Evolutionary conservation across 2,329 filamentous ascomycete genomes (phyloP), one percentile per base, ranked within the genome.

Genomic region (Pseudogymnoascus sp.): DNA sequence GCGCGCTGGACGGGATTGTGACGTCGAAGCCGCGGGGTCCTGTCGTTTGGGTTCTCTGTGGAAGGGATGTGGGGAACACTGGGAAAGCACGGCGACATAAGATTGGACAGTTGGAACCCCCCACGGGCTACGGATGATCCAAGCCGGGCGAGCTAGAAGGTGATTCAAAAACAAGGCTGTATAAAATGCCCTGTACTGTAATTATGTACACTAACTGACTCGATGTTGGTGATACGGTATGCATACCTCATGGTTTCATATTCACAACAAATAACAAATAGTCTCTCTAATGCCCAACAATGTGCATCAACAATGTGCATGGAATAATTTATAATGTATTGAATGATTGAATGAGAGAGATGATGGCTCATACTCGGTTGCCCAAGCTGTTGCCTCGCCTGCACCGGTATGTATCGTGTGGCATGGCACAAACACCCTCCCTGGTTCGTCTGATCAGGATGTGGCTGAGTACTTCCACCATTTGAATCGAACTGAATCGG

Each of bases 21-120:
- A 56, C 46, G 46, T 56, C 46, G 49, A 56, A 34, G 49, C 28
- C 49, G 49, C 49, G 49, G 49, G 25, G 46, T 56, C 46, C 46
- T 56, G 25, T 56, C 46, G 18, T 56, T 34, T n/a, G 25, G 46
- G 14, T 25, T 34, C 46, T 56, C 34, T 56, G 46, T 34, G 25
- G 46, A 53, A 53, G 25, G 43, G 8, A 28, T 34, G 46, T 56
- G 46, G 46, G 46, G 46, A 53, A 53, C 46, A 31, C 28, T 8
- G 28, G 28, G 28, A 31, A 31, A 8, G 9, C 46, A 31, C 25
- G 46, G 46, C 34, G 25, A 56, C 34, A 18, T 34, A 56, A 9
- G 46, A 56, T 56, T 56, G 46, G 46, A 34, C 23, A 56, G 16
- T n/a, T 9, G 18, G 28, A 56, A 9, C 46, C 25, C 43, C 25